A percentile compares a stretch with the other conserved stretches of the same genome.
phyloP scores from a whole-genome alignment of 805 yeast genomes.

The Yamadazyma philogaea region DNA sequence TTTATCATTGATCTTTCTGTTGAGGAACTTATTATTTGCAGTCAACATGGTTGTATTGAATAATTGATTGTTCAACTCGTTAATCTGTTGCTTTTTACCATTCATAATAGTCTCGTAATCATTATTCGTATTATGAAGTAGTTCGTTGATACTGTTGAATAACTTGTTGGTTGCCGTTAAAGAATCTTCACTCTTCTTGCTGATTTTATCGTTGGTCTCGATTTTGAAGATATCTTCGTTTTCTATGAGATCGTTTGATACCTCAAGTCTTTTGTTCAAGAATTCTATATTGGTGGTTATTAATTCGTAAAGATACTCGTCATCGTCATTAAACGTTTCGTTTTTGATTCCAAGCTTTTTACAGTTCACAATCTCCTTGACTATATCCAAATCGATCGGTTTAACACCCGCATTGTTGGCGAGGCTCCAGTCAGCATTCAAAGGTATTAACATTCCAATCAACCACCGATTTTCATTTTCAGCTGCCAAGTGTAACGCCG shows the following conservation, averaged over 20 bases:
- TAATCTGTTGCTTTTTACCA: slow-evolving; percentile 34
- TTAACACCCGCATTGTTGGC: slow-evolving; percentile 83
- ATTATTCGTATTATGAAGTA: slow-evolving; percentile 32
- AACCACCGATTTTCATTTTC: slow-evolving; percentile 40
- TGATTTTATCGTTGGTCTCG: neutral
- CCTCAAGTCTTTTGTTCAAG: slow-evolving; percentile 24
- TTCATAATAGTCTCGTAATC: slow-evolving; percentile 39
- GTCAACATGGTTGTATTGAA: slow-evolving; percentile 41
- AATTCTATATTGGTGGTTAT: slow-evolving; percentile 34
- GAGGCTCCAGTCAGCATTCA: slow-evolving; percentile 53
- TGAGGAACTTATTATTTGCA: slow-evolving; percentile 38
- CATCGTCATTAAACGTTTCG: slow-evolving; percentile 15
- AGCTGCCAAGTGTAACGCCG: slow-evolving; percentile 40
- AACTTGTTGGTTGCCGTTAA: slow-evolving; percentile 28
- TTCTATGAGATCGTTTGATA: slow-evolving; percentile 12
- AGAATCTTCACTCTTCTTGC: slow-evolving; percentile 6
- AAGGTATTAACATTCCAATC: slow-evolving; percentile 30
- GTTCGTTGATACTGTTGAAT: slow-evolving; percentile 38
- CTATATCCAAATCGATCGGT: slow-evolving; percentile 83
- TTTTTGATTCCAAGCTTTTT: slow-evolving; percentile 14
- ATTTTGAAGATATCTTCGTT: slow-evolving; percentile 13
- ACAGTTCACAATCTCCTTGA: slow-evolving; percentile 30
- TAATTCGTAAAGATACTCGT: slow-evolving; percentile 33
- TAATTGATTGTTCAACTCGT: slow-evolving; percentile 31
- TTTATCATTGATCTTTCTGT: slow-evolving; percentile 36